Percentiles rank a stretch among this genome's conserved stretches.
phyloP scores from a whole-genome alignment of 2,329 filamentous ascomycete species.

The Ceratocystis smalleyi region DNA sequence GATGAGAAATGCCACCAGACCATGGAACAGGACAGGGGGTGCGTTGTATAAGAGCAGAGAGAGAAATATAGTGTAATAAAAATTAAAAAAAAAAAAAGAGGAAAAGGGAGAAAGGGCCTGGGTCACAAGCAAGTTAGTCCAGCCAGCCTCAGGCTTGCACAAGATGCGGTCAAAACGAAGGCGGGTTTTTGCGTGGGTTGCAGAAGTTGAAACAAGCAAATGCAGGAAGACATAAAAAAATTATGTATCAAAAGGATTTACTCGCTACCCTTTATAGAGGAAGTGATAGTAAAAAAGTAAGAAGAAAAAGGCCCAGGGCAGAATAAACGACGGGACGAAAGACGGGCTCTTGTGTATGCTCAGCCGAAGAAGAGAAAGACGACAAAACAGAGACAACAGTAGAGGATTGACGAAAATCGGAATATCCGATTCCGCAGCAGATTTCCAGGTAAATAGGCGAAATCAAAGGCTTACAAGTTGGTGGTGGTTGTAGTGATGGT shows the following conservation, averaged over 20 bases:
- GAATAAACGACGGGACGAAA: background rate
- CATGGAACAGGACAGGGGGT: background rate
- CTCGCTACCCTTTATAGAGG: background rate
- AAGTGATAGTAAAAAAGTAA: background rate
- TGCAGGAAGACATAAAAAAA: background rate
- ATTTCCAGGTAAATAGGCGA: background rate
- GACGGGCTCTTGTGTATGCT: background rate
- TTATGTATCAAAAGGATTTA: background rate
- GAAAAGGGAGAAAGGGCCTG: background rate
- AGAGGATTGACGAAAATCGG: background rate
- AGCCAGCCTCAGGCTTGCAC: background rate
- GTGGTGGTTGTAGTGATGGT: background rate
- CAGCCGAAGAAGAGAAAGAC: background rate
- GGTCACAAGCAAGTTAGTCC: background rate
- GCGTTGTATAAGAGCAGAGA: background rate
- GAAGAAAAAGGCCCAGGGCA: background rate
- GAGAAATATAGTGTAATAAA: background rate
- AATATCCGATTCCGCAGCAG: background rate
- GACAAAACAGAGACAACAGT: background rate
- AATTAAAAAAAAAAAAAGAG: background rate
- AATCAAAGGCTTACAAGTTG: background rate
- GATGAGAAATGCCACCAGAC: background rate
- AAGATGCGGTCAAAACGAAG: conserved; percentile 1
- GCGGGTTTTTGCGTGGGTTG: conserved; percentile 2
- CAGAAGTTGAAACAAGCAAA: conserved; percentile 2